Conservation (phyloP, 1,139 yeast species). For the Starmera stellimalicola region DNA sequence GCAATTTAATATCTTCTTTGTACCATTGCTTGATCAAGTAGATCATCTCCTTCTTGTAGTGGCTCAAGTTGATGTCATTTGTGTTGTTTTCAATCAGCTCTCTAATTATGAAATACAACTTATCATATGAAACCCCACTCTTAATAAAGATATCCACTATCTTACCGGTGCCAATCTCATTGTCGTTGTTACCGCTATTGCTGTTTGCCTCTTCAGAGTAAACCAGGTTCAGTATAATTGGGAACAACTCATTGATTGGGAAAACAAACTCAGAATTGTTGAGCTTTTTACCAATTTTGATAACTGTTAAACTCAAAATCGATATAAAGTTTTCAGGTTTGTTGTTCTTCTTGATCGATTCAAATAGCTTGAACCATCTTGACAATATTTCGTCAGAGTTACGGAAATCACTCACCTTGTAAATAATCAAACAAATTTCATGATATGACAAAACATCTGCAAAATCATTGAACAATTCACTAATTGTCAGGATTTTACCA, state of each 20-base stretch:
- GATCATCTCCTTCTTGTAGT: slow-evolving; percentile 48
- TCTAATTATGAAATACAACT: slow-evolving; percentile 56
- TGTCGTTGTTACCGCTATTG: no score
- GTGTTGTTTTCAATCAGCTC: slow-evolving; percentile 61
- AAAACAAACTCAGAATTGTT: slow-evolving; percentile 63
- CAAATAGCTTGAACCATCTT: slow-evolving; percentile 62
- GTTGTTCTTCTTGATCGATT: slow-evolving; percentile 20
- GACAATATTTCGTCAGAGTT: slow-evolving; percentile 62
- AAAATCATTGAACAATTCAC: slow-evolving; percentile 75
- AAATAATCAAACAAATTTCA: slow-evolving; percentile 69
- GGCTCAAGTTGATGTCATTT: slow-evolving; percentile 31
- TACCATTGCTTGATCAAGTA: slow-evolving; percentile 62
- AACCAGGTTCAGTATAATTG: slow-evolving; percentile 33
- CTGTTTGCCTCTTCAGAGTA: slow-evolving; percentile 19
- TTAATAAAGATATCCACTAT: slow-evolving; percentile 62
- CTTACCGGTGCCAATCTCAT: slow-evolving; percentile 40
- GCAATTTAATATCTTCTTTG: slow-evolving; percentile 46
- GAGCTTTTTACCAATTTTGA: slow-evolving; percentile 38
- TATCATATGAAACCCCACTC: slow-evolving; percentile 68
- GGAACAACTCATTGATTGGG: slow-evolving; percentile 66
- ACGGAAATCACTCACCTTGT: slow-evolving; percentile 75
- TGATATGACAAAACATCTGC: slow-evolving; percentile 85
- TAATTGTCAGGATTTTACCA: slow-evolving; percentile 56
- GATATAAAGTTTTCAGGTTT: slow-evolving; percentile 25
- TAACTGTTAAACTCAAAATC: slow-evolving; percentile 29